Percentiles rank a stretch among this genome's conserved stretches.
These are phyloP conservation scores for Debaryomycetaceae sp. DNA, from an alignment of 1,139 yeast genomes.

Conservation along the genomic window DNA sequence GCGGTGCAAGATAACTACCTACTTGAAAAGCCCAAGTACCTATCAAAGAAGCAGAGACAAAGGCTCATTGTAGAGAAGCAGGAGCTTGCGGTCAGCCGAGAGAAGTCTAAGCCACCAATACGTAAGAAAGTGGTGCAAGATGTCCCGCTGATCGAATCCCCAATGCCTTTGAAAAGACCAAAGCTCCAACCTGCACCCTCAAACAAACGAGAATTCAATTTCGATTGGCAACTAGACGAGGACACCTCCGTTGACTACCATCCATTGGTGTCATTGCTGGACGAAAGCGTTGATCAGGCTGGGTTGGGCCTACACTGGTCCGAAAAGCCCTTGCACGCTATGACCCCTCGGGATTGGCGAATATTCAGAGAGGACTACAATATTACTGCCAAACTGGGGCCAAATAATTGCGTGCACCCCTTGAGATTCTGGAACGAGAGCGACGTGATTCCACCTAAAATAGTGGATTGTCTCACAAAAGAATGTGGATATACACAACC, in stretches of 20 bases:
- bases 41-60: constrained; percentile 46
- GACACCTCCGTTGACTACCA: constrained; percentile 52
- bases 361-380: constrained; percentile 75
- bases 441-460: constrained; percentile 37
- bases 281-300: constrained; percentile 10
- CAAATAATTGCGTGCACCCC: constrained; percentile 52
- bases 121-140: constrained; percentile 10
- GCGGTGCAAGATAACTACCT: too few species aligned
- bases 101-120: constrained; percentile 7
- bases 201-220: constrained; percentile 42
- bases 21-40: constrained; percentile 41
- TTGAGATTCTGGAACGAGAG: constrained; percentile 72
- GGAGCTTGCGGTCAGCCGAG: constrained; percentile 13
- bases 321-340: constrained; percentile 53
- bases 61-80: constrained; percentile 23
- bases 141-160: constrained; percentile 5
- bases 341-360: constrained; percentile 89
- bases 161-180: constrained; percentile 7
- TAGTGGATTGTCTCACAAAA: constrained; percentile 34
- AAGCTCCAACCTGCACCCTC: constrained; percentile 1
- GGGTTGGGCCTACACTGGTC: constrained; percentile 56
- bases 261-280: constrained; percentile 32
- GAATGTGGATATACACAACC: constrained; percentile 55
- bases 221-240: constrained; percentile 67
- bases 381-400: constrained; percentile 55